A percentile compares a stretch with the other conserved stretches of the same genome.
phyloP scores from a whole-genome alignment of 257 asterid species.

The Nicotiana undulata region DNA sequence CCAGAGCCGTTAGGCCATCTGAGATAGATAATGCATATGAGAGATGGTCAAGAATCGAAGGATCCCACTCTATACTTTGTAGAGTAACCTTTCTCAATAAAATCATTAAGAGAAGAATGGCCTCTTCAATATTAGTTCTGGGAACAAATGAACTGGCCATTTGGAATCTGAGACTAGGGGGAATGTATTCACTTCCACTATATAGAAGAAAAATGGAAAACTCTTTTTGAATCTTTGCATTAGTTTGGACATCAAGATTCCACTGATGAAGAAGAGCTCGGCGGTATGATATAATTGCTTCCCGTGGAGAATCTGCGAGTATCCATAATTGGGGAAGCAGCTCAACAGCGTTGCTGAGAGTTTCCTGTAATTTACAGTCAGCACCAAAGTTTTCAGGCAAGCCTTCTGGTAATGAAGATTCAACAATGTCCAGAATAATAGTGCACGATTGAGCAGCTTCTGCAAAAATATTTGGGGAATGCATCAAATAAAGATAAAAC shows the following conservation, averaged over 20 bases:
- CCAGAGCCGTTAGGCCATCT: constrained; percentile 62
- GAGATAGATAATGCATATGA: constrained; percentile 71
- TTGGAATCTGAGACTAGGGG: constrained; percentile 73
- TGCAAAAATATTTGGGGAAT: constrained; percentile 44
- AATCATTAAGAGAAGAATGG: constrained; percentile 73
- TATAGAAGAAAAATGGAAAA: constrained; percentile 72
- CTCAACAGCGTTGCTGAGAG: constrained; percentile 70
- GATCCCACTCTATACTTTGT: constrained; percentile 71
- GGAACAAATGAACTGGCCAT: constrained; percentile 74
- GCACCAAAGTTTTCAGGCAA: constrained; percentile 79
- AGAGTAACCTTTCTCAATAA: constrained; percentile 52
- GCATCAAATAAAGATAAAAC: constrained; percentile 16
- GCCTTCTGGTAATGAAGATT: constrained; percentile 82
- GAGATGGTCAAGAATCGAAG: constrained; percentile 77
- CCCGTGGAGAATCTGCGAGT: constrained; percentile 60
- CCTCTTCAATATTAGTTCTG: constrained; percentile 72
- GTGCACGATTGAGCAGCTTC: constrained; percentile 98
- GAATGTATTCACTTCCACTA: constrained; percentile 65
- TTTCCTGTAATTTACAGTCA: constrained; percentile 88
- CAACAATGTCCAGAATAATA: constrained; percentile 81
- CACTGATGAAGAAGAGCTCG: constrained; percentile 77
- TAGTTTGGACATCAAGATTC: constrained; percentile 73
- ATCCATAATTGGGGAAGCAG: constrained; percentile 87
- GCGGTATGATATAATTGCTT: constrained; percentile 71
- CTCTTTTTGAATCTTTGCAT: constrained; percentile 69